These are phyloP conservation scores for Solanum raphanifolium DNA, from an alignment of 257 asterid species.

Conservation along the genomic window DNA sequence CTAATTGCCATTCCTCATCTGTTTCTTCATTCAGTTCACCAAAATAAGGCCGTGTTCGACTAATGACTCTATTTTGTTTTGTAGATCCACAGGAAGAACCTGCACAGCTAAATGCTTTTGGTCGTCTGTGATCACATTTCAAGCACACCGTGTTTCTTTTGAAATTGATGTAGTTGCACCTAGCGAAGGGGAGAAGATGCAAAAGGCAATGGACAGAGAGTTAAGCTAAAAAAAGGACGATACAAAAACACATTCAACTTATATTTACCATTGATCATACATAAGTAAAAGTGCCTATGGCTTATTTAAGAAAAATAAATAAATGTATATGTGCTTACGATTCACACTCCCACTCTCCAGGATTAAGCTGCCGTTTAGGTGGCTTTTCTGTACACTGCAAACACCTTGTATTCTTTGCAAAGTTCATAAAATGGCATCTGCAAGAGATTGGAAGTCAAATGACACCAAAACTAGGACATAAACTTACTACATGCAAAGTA, in stretches of 20 bases:
- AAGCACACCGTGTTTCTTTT: slow-evolving; percentile 74
- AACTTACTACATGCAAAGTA: neutral
- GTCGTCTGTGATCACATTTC: slow-evolving; percentile 83
- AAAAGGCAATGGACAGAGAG: neutral
- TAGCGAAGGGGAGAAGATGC: slow-evolving; percentile 11
- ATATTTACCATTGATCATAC: neutral
- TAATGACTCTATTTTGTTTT: slow-evolving; percentile 9
- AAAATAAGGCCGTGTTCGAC: slow-evolving; percentile 23
- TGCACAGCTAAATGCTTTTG: slow-evolving; percentile 30
- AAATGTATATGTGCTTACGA: slow-evolving; percentile 38
- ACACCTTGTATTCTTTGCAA: slow-evolving; percentile 80
- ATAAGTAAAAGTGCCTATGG: neutral
- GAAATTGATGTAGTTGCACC: slow-evolving; percentile 92
- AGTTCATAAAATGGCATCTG: slow-evolving; percentile 89
- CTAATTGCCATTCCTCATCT: slow-evolving; percentile 17
- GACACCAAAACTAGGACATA: neutral
- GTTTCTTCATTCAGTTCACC: slow-evolving; percentile 20
- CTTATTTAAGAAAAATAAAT: neutral
- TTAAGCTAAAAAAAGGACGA: neutral
- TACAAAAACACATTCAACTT: neutral
- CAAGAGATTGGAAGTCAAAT: slow-evolving; percentile 7
- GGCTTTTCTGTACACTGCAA: slow-evolving; percentile 75
- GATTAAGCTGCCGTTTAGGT: slow-evolving; percentile 58
- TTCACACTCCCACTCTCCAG: slow-evolving; percentile 98
- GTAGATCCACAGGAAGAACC: slow-evolving; percentile 12